Percentiles rank a stretch among this genome's conserved stretches.
These are phyloP conservation scores for Leccinum fallax DNA, from an alignment of 1,284 basidiomycete species.

Conservation along the genomic window DNA sequence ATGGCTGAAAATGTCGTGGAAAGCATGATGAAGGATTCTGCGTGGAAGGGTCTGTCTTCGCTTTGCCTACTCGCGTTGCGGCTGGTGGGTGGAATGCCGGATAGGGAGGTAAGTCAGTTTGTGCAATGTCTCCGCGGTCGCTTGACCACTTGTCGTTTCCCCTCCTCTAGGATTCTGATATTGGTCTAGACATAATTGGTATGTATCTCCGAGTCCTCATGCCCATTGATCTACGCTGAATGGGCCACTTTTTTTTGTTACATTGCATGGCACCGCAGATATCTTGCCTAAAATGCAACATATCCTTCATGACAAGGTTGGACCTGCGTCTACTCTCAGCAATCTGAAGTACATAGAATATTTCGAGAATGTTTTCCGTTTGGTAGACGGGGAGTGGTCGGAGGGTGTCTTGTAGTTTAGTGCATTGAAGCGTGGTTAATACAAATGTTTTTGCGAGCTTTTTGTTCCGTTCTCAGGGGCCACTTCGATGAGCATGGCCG, in stretches of 20 bases:
- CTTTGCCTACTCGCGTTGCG: background rate
- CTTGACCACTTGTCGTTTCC: background rate
- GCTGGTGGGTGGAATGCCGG: background rate
- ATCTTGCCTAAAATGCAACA: no score
- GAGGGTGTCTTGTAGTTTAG: no score
- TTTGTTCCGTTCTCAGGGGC: no score
- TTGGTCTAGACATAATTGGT: background rate
- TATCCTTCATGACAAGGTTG: background rate
- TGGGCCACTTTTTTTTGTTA: background rate
- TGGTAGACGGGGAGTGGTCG: background rate
- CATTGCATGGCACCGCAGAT: no score
- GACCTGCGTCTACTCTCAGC: no score
- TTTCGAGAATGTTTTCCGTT: background rate
- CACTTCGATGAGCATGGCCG: no score
- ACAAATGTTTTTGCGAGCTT: no score
- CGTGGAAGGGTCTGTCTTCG: background rate
- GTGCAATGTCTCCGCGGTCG: no score
- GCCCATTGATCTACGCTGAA: background rate
- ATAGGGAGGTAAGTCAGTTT: background rate
- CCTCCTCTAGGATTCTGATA: background rate
- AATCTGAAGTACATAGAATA: background rate
- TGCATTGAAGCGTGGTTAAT: no score
- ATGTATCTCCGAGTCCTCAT: background rate
- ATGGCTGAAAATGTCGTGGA: background rate
- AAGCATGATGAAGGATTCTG: background rate